Base-by-base conservation (phyloP, 345 rosid genomes). In the Moricandia arvensis region DNA sequence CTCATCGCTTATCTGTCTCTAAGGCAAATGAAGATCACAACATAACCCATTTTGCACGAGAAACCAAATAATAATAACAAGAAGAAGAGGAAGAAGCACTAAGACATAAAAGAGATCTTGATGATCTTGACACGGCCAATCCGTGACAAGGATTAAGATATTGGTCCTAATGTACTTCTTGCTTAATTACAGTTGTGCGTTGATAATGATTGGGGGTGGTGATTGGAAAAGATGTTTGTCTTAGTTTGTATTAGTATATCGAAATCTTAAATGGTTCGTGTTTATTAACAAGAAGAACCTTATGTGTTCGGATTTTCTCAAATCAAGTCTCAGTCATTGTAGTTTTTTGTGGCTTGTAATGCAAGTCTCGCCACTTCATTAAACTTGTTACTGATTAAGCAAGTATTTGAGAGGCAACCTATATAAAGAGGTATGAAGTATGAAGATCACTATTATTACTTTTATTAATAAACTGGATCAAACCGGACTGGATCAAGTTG, bases 1-100 rank as follows among this genome's bases (percentile, higher is more conserved):
- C 65, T 92, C 75, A 79, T 95, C 67, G 99, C 99, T 7, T 95
- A 95, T 80, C 78, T 92, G 47, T 88, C 99, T 2, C 80, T 95
- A 59, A 80, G 97, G 79, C 84, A 84, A 24, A 92, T 88, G 97
- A 86, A 86, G 74, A 73, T 79, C 74, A 38, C 70, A 68, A 62
- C 78, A 68, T 73, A 68, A 73, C 78, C 53, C 53, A 7, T 27
- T 66, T 65, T 58, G n/a, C 71, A 38, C 71, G 71, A 49, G 53
- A 55, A 76, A 17, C 51, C 15, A 27, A 9, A 59, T 0, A 18
- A 18, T 1, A 53, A 54, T 8, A 54, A 21, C 21, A 54, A 77
- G 29, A 78, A 67, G 61, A 66, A 34, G 51, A 49, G 60, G 74
- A 78, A 41, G 61, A 72, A 73, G 69, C 68, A 67, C 17, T 49